Base-by-base conservation (phyloP, 2,329 filamentous ascomycete genomes). In the Diatrype stigma region DNA sequence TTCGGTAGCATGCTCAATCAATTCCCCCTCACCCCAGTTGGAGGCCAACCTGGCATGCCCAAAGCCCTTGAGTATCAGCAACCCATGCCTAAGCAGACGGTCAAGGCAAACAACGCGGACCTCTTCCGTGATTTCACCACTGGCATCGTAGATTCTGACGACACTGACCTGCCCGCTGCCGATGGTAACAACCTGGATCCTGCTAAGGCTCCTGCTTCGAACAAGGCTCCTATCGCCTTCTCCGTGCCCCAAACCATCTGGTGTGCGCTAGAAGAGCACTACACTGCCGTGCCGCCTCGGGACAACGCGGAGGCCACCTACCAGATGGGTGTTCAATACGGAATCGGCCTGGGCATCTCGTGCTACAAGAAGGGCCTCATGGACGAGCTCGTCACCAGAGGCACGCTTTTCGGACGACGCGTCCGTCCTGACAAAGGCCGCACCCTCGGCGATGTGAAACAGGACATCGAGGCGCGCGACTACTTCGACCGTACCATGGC, bases 341-440 rank as follows among this genome's bases (percentile, higher is more conserved):
- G 59, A 11, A 61, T 63, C 23, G 60, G 60, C 11, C 52, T 57
- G 16, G 59, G 55, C 22, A 50, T 63, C 42, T 1, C 14, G 1
- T 34, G 40, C 10, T 51, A 51, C 42, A 49, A 52, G 51, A 48
- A 55, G 19, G 48, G 46, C 16, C 23, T 61, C 2, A 42, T 60
- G 21, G 48, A 54, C 30, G 57, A 61, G 48, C 48, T 58, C 17
- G 38, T 47, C 45, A 19, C 23, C 12, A 17, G 48, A 1, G 56
- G 54, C 19, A 46, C 44, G 7, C 47, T 57, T 2, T 60, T 57
- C 40, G 35, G 42, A 5, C 46, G 44, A n/a, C 8, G 32, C 16
- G 2, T 17, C 58, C 17, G 8, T 32, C 11, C 32, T 30, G 34
- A 42, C 17, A 4, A 8, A 16, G 38, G 22, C 16, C 8, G 14